Percentiles rank a stretch among this genome's conserved stretches.
These are phyloP conservation scores for Osmozyma mogii DNA, from an alignment of 805 yeast species.

Conservation along the genomic window DNA sequence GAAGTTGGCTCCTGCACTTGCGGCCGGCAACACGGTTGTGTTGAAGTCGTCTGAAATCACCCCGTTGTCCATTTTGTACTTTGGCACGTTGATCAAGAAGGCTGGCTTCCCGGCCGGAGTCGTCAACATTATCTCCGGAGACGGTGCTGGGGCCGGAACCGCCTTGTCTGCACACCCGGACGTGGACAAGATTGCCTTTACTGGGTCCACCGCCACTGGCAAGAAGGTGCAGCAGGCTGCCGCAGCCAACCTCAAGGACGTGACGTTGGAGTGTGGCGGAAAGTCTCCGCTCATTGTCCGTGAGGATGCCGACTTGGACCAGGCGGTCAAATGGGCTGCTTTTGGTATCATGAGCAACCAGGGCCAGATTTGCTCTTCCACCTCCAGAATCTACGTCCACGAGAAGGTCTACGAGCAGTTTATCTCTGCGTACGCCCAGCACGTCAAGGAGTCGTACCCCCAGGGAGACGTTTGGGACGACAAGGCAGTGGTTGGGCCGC, in stretches of 20 bases:
- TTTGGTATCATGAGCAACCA: conserved; percentile 56
- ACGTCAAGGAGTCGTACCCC: conserved; percentile 41
- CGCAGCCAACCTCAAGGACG: conserved; percentile 50
- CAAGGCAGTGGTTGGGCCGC: conserved; percentile 50
- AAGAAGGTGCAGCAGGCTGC: conserved; percentile 56
- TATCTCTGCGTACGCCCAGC: conserved; percentile 34
- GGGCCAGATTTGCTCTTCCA: conserved; percentile 66
- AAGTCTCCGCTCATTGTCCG: conserved; percentile 59
- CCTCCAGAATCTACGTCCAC: conserved; percentile 54
- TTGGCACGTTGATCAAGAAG: conserved; percentile 48
- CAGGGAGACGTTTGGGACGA: conserved; percentile 49
- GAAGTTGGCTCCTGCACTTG: conserved; percentile 79
- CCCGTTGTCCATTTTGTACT: conserved; percentile 58
- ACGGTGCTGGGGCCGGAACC: conserved; percentile 63
- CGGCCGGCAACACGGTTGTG: conserved; percentile 68
- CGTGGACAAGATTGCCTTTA: conserved; percentile 53
- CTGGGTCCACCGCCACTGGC: conserved; percentile 66
- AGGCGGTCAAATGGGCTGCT: conserved; percentile 63
- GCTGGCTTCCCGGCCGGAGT: conserved; percentile 78
- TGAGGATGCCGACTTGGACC: conserved; percentile 56
- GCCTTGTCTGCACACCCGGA: conserved; percentile 54
- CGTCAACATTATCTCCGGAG: conserved; percentile 63
- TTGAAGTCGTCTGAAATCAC: conserved; percentile 72
- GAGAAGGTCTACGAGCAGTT: conserved; percentile 50
- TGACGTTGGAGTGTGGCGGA: conserved; percentile 68